Evolutionary conservation across 1,284 basidiomycete species (phyloP).

Genomic region (Puccinia polysora): DNA sequence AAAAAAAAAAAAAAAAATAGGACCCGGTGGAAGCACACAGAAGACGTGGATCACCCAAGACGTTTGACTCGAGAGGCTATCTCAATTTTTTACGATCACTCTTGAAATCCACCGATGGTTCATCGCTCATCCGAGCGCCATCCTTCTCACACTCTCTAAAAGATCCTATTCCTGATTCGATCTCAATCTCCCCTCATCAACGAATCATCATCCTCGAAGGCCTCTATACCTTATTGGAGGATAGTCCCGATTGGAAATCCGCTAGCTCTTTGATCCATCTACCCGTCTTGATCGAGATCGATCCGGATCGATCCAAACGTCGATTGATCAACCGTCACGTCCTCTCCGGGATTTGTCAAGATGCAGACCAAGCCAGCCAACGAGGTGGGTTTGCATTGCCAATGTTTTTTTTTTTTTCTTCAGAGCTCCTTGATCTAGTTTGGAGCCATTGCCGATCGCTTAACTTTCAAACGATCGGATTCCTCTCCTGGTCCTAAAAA

Average conservation of each 20-base stretch:
- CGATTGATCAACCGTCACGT: constrained; percentile 24
- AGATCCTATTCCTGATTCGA: constrained; percentile 10
- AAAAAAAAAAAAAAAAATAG: too few relatives aligned
- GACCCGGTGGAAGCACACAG: constrained; percentile 29
- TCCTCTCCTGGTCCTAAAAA: not conserved
- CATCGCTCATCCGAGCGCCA: constrained; percentile 7
- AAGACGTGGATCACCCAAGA: constrained; percentile 16
- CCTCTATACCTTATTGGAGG: constrained; percentile 14
- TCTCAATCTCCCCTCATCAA: not conserved
- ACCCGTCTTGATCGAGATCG: not conserved
- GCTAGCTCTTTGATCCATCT: constrained; percentile 2
- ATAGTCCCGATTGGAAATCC: not conserved
- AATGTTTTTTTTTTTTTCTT: not conserved
- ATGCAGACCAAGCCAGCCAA: not conserved
- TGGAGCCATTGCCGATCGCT: too few relatives aligned
- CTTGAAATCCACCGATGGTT: not conserved
- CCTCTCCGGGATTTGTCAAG: constrained; percentile 1
- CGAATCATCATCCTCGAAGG: constrained; percentile 33
- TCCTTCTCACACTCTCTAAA: constrained; percentile 32
- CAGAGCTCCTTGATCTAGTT: not conserved
- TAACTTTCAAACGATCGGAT: not conserved
- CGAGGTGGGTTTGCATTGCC: constrained; percentile 17
- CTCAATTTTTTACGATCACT: not conserved
- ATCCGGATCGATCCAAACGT: not conserved
- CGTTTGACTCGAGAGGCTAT: constrained; percentile 16